These are phyloP conservation scores for Umbelopsis sp. DNA, from an alignment of 192 early-diverging fungal genomes.

Conservation along the genomic window DNA sequence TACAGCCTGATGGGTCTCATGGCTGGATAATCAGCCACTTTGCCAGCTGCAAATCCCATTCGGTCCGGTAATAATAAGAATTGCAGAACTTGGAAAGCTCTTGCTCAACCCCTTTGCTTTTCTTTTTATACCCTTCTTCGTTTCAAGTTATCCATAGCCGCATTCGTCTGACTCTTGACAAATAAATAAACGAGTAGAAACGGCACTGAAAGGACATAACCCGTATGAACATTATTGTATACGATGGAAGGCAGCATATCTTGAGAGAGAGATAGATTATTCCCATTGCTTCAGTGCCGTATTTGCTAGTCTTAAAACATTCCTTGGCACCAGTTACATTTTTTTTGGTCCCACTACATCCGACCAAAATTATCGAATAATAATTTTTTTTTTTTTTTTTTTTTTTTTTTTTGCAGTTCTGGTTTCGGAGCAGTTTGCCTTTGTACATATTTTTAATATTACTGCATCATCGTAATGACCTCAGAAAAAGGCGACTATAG, in stretches of 20 bases:
- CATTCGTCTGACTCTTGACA: too few relatives aligned
- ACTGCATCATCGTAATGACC: conserved; percentile 10
- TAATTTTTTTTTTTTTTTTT: not conserved
- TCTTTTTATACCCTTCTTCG: too few relatives aligned
- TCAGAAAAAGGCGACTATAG: conserved; percentile 9
- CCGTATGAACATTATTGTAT: not conserved
- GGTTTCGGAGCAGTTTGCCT: conserved; percentile 18
- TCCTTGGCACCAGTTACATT: not conserved
- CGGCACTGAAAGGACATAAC: too few relatives aligned
- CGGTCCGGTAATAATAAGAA: too few relatives aligned
- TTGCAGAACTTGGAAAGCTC: too few relatives aligned
- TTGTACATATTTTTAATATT: conserved; percentile 13
- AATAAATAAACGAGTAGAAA: too few relatives aligned
- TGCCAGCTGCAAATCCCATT: too few relatives aligned
- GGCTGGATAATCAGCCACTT: too few relatives aligned
- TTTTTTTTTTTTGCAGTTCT: too few relatives aligned
- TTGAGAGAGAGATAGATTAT: not conserved
- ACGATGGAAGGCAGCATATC: not conserved
- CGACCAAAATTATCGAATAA: not conserved
- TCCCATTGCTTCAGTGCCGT: not conserved
- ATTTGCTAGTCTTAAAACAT: not conserved
- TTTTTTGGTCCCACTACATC: not conserved
- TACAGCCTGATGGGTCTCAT: too few relatives aligned
- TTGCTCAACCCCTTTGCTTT: too few relatives aligned
- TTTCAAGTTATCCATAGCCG: too few relatives aligned